Evolutionary conservation across 805 yeast species (phyloP), one percentile per base, ranked within the genome.

Genomic region (Candida gorgasii): DNA sequence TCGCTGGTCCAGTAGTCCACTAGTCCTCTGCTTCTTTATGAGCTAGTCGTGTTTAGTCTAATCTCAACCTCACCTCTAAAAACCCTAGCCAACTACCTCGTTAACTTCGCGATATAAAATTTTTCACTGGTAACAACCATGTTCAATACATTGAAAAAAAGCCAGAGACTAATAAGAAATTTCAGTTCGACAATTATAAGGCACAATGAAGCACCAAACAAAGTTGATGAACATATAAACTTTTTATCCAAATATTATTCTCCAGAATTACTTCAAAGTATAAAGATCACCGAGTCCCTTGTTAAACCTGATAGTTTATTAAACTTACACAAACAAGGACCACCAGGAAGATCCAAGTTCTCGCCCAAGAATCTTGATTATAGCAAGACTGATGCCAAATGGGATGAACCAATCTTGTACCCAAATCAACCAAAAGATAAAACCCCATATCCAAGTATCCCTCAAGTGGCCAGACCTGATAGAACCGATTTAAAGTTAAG

Each of bases 221-320:
- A 58, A 43, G 59, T 54, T 13, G 48, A 55, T 11, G 47, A 67
- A 44, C 89, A 84, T 61, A 53, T 80, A 49, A 75, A 78, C 34
- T 73, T 70, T 49, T 72, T 90, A 51, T 63, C 79, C 36, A 80
- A 89, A 58, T 92, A 83, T 69, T 92, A 92, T 62, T 80, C 92
- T 7, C 87, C 89, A 23, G 85, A 83, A 45, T 73, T 90, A 39
- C 76, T 92, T 48, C 86, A 88, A 58, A 79, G 95, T 40, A 88
- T 93, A 51, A 72, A 85, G 52, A 74, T 84, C 34, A 87, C 97
- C 0, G 97, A 92, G 66, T 71, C 84, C 4, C 73, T 78, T 14
- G 80, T 89, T 39, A 71, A 79, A 8, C 92, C 95, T 14, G 69
- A 77, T 37, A 77, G 83, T 48, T 79, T 80, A 67, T 59, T 67